These are phyloP conservation scores for Fusarium oligoseptatum DNA, from an alignment of 2,329 filamentous ascomycete species.

Conservation along the genomic window DNA sequence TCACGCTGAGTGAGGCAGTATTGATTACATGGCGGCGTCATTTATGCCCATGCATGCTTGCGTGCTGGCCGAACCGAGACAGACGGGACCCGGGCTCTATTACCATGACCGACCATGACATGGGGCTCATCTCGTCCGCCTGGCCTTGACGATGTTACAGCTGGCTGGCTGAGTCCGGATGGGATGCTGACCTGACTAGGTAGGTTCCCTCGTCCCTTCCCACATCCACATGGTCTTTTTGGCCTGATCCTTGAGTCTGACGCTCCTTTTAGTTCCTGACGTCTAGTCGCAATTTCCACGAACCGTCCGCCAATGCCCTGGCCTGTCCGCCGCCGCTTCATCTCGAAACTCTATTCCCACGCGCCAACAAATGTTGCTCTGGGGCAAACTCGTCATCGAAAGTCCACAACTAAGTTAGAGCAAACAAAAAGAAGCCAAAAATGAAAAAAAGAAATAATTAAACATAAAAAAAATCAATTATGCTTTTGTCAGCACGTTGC, in stretches of 20 bases:
- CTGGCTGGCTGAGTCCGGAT: background rate
- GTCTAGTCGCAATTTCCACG: conserved; percentile 43
- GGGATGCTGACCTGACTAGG: background rate
- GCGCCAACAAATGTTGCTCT: conserved; percentile 16
- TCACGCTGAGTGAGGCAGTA: background rate
- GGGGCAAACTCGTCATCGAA: conserved; percentile 10
- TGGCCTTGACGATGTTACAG: conserved; percentile 11
- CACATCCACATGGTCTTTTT: conserved; percentile 38
- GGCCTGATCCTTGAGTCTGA: conserved; percentile 30
- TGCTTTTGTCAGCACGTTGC: conserved; percentile 29
- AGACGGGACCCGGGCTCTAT: conserved; percentile 3
- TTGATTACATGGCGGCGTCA: background rate
- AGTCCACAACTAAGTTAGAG: background rate
- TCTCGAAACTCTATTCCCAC: conserved; percentile 44
- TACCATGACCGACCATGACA: background rate
- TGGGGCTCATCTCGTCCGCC: conserved; percentile 9
- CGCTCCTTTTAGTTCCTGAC: conserved; percentile 20
- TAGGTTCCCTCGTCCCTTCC: conserved; percentile 14
- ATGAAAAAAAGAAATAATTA: background rate
- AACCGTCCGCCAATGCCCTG: conserved; percentile 23
- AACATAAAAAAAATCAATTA: background rate
- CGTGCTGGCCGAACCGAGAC: background rate
- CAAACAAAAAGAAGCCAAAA: background rate
- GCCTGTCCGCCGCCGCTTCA: conserved; percentile 45
- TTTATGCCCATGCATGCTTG: background rate